Percentiles rank a stretch among this genome's conserved stretches.
phyloP scores from a whole-genome alignment of 1,284 basidiomycete species.

The Malassezia dermatis region DNA sequence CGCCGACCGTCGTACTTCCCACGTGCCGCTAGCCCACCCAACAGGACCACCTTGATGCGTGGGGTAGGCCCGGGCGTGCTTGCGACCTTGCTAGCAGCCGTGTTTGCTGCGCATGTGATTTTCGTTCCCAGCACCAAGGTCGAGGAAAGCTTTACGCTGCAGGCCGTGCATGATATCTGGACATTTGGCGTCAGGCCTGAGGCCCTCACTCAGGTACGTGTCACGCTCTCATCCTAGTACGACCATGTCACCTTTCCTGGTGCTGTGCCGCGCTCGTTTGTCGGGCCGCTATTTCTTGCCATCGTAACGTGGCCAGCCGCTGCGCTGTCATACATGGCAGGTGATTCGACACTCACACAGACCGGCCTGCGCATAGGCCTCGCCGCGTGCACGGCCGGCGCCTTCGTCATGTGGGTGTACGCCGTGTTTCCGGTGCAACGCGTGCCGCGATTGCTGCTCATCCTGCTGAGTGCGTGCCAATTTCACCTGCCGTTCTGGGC shows the following conservation, averaged over 20 bases:
- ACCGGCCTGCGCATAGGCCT: conserved; percentile 64
- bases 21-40: not conserved
- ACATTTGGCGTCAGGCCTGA: conserved; percentile 58
- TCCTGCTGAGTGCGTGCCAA: conserved; percentile 63
- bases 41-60: not conserved
- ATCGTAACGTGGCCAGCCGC: conserved; percentile 34
- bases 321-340: conserved; percentile 47
- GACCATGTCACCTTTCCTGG: conserved; percentile 84
- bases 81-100: not conserved
- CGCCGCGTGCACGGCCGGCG: conserved; percentile 58
- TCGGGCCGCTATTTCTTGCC: conserved; percentile 55
- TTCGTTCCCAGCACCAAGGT: conserved; percentile 80
- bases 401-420: conserved; percentile 56
- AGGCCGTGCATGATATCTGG: conserved; percentile 78
- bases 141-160: conserved; percentile 90
- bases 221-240: conserved; percentile 53
- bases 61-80: not conserved
- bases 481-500: conserved; percentile 91
- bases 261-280: conserved; percentile 75
- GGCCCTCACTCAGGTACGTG: not conserved
- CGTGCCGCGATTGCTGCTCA: conserved; percentile 42
- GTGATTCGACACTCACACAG: conserved; percentile 56
- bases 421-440: not conserved
- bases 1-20: not conserved
- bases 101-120: not conserved